Evolutionary conservation across 805 yeast genomes (phyloP).

Genomic region (Starmerella stellata): DNA sequence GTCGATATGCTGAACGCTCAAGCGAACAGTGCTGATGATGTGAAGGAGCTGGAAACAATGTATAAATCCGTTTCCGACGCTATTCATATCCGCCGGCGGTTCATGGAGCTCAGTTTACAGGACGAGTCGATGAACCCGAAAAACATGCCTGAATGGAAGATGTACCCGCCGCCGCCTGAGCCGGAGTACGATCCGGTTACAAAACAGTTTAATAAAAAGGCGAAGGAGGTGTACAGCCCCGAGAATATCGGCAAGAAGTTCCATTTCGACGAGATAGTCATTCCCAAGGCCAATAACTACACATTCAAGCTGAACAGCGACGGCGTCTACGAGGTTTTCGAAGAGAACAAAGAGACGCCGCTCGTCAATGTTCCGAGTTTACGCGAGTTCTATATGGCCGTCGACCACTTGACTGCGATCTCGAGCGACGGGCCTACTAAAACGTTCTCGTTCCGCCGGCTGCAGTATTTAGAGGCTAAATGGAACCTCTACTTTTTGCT

Average conservation of each 20-base stretch:
- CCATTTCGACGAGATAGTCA: conserved; percentile 36
- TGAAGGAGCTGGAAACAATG: conserved; percentile 23
- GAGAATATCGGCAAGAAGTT: conserved; percentile 33
- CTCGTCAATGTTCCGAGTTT: conserved; percentile 55
- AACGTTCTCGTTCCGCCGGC: conserved; percentile 83
- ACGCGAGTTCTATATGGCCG: conserved; percentile 67
- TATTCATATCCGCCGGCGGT: conserved; percentile 56
- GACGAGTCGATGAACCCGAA: conserved; percentile 67
- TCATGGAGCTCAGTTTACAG: conserved; percentile 55
- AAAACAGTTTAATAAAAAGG: conserved; percentile 28
- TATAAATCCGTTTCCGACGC: conserved; percentile 30
- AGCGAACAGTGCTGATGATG: conserved; percentile 10
- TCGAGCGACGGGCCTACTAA: conserved; percentile 93
- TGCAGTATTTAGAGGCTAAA: conserved; percentile 87
- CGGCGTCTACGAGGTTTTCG: conserved; percentile 52
- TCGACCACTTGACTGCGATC: conserved; percentile 51
- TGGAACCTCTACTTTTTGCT: conserved; percentile 81
- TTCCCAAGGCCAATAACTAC: conserved; percentile 33
- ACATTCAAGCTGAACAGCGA: conserved; percentile 35
- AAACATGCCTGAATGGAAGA: conserved; percentile 50
- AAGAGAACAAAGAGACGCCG: conserved; percentile 18
- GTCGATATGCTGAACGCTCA: conserved; percentile 13
- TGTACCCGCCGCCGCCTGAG: conserved; percentile 86
- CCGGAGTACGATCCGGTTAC: conserved; percentile 60
- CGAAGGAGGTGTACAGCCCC: conserved; percentile 25